These are phyloP conservation scores for Neofusicoccum umdonicola DNA, from an alignment of 2,329 filamentous ascomycete genomes.

Conservation along the genomic window DNA sequence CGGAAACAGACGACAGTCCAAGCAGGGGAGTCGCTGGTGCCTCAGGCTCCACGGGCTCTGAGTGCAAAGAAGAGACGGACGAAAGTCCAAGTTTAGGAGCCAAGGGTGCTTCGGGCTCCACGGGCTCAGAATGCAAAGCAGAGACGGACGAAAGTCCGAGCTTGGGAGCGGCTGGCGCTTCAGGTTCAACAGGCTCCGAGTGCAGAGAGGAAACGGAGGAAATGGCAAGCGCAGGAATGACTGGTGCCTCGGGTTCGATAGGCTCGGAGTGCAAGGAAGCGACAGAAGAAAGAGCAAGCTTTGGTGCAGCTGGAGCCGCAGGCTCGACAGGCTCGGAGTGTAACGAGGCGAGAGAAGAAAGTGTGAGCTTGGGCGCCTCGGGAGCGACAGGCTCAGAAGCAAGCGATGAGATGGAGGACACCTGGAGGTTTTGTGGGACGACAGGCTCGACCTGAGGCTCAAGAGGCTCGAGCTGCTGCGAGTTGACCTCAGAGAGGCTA, in stretches of 20 bases:
- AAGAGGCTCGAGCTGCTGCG: conserved; percentile 10
- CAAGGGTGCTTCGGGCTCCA: conserved; percentile 15
- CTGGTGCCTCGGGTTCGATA: conserved; percentile 15
- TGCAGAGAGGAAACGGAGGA: conserved; percentile 11
- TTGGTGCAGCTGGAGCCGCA: conserved; percentile 1
- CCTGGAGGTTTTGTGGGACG: conserved; percentile 7
- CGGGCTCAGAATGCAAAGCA: conserved; percentile 46
- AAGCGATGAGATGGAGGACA: conserved; percentile 16
- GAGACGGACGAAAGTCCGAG: conserved; percentile 48
- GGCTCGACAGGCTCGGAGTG: conserved; percentile 16
- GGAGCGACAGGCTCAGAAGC: conserved; percentile 8
- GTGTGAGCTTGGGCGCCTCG: conserved; percentile 2
- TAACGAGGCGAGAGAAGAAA: conserved; percentile 14
- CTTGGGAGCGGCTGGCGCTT: conserved; percentile 3
- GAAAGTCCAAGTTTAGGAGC: conserved; percentile 4
- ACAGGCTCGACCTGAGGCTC: conserved; percentile 9
- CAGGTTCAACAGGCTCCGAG: conserved; percentile 26
- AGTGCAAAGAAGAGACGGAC: conserved; percentile 17
- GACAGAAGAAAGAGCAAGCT: conserved; percentile 46
- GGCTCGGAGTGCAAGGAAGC: conserved; percentile 48
- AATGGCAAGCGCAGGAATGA: conserved; percentile 1
- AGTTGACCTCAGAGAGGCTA: conserved; percentile 10
- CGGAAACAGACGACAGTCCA: conserved; percentile 22
- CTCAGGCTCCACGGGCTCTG: conserved; percentile 21
- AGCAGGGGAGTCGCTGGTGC: conserved; percentile 7